phyloP scores from a whole-genome alignment of 352 stramenopile genomes.

The Globisporangium sylvaticum region DNA sequence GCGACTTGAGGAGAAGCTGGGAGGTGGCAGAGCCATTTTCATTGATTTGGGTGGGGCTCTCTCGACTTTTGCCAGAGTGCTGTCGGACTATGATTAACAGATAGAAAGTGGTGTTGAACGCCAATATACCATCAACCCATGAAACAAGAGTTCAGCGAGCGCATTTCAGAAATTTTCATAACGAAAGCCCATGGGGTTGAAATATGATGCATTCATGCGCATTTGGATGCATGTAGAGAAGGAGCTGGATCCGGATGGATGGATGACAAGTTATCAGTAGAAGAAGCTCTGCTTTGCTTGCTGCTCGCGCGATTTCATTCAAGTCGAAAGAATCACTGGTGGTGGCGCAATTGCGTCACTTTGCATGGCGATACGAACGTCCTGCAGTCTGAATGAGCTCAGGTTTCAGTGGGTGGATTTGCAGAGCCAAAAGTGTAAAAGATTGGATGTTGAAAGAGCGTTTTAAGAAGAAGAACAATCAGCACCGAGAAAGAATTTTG shows the following conservation, averaged over 20 bases:
- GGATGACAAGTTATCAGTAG: neutral
- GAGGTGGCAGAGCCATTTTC: neutral
- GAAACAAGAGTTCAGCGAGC: neutral
- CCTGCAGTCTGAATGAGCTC: too few species aligned
- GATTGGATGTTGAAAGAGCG: too few species aligned
- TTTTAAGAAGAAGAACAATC: neutral
- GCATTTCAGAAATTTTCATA: neutral
- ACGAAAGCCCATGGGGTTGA: too few species aligned
- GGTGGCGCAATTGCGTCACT: too few species aligned
- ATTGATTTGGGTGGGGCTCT: neutral
- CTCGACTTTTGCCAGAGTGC: neutral
- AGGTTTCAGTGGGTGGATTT: too few species aligned
- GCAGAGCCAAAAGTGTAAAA: too few species aligned
- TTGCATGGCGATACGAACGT: neutral
- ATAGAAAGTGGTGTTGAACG: neutral
- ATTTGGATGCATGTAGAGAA: neutral
- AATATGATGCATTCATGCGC: neutral
- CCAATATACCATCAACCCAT: neutral
- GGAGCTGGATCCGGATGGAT: neutral
- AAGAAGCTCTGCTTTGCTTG: neutral
- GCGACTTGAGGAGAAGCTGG: neutral
- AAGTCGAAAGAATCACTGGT: neutral
- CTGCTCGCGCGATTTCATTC: neutral
- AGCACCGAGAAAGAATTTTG: neutral
- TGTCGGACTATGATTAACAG: neutral